Percentiles rank a stretch among this genome's conserved stretches.
These are phyloP conservation scores for Eucalyptus sp. DNA, from an alignment of 345 rosid species.

Conservation along the genomic window DNA sequence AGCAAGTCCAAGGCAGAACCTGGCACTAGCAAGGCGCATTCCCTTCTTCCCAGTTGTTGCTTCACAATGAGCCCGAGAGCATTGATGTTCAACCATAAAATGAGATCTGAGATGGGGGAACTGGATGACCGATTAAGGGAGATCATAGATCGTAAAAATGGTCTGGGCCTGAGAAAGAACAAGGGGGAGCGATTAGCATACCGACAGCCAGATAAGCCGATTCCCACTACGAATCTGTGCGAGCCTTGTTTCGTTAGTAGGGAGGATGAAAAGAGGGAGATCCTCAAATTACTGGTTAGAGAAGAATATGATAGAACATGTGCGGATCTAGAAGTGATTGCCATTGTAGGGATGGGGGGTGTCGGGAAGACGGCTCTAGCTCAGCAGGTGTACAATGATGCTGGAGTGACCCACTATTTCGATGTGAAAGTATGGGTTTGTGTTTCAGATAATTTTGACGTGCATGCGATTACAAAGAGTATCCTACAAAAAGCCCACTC, in stretches of 20 bases:
- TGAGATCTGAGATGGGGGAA: neutral
- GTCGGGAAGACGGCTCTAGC: neutral
- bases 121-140: fast-evolving
- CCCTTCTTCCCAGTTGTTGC: neutral
- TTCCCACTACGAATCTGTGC: neutral
- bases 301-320: neutral
- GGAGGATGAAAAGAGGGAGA: neutral
- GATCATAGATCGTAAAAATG: fast-evolving
- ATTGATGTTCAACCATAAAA: neutral
- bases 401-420: fast-evolving
- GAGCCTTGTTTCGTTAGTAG: neutral
- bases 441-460: fast-evolving
- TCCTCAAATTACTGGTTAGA: fast-evolving
- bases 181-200: fast-evolving
- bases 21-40: neutral
- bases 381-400: neutral
- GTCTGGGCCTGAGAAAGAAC: fast-evolving
- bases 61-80: neutral
- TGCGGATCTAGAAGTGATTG: neutral
- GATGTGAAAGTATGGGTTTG: neutral
- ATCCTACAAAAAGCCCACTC: fast-evolving
- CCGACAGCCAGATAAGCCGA: fast-evolving
- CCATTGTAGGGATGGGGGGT: neutral
- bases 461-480: neutral
- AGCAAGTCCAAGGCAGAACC: neutral